Evolutionary conservation across 2,329 filamentous ascomycete genomes (phyloP), one percentile per base, ranked within the genome.

Genomic region (Xylariales sp.): DNA sequence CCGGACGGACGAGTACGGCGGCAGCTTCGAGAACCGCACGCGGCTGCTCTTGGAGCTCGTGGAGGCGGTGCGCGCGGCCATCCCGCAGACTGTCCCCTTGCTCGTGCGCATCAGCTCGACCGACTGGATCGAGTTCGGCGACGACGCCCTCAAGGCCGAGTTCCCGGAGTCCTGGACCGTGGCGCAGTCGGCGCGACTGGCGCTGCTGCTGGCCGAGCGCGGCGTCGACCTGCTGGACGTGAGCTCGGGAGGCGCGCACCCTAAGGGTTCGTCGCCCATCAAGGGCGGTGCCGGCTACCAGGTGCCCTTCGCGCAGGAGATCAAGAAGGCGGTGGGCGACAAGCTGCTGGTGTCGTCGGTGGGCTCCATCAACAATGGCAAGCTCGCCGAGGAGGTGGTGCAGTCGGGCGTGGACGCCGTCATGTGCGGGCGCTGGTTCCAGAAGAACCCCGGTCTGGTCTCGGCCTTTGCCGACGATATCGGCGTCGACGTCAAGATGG

Each of bases 211-310:
- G 1, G 80, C 77, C 0, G 72, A 76, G 2, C 63, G 59, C 8
- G 84, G 83, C 4, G 74, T 88, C 6, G 85, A 89, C 53, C 62
- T 88, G 4, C 61, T 88, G 12, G 85, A 89, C 50, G 72, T 88
- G 27, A 81, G 74, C 18, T 74, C 73, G 1, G 83, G 75, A 2
- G 85, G 82, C 3, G 70, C 74, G 21, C 74, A 84, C 49, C 64
- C 69, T 3, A 37, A 39, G 13, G 30, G 28, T 5, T 55, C 59
- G 32, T 70, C 75, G 46, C 71, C 75, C 43, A 72, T 81, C 41
- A 65, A 69, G 25, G 48, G 61, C 1, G 74, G 74, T 0, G 74
- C 77, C 0, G 80, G 68, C 0, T 87, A 85, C 64, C 83, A 88
- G 57, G 74, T 73, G 1, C 75, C 70, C 0, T 83, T 86, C 46